Percentiles rank a stretch among this genome's conserved stretches.
Conservation (phyloP, 140 eudicot genomes). For the Bidens hawaiensis region DNA sequence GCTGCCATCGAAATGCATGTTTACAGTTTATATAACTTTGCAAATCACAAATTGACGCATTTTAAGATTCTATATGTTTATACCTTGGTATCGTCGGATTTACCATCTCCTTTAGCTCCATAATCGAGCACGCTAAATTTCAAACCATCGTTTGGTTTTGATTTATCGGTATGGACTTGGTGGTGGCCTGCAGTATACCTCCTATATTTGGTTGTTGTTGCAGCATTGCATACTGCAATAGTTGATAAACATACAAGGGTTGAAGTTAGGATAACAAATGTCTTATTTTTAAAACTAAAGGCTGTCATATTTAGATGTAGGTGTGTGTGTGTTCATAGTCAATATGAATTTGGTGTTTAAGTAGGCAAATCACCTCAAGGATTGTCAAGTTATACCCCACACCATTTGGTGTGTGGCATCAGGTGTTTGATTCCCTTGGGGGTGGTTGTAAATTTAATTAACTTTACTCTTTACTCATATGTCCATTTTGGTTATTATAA, state of each 20-base stretch:
- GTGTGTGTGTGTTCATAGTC: constrained; percentile 17
- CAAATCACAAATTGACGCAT: not conserved
- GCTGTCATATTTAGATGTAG: constrained; percentile 32
- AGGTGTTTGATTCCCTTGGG: too few relatives aligned
- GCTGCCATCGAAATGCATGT: not conserved
- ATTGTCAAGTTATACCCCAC: constrained; percentile 5
- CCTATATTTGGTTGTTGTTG: constrained; percentile 47
- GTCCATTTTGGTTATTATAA: not conserved
- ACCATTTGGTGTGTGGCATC: too few relatives aligned
- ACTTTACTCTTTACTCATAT: not conserved
- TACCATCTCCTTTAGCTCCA: constrained; percentile 90
- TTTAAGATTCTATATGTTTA: not conserved
- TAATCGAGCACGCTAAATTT: constrained; percentile 47
- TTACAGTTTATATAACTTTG: not conserved
- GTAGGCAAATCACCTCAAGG: constrained; percentile 26
- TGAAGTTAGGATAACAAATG: constrained; percentile 35
- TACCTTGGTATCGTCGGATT: constrained; percentile 75
- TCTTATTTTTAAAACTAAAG: constrained; percentile 34
- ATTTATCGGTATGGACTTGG: constrained; percentile 11
- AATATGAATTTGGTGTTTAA: constrained; percentile 22
- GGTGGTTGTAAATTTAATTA: too few relatives aligned
- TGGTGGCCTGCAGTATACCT: constrained; percentile 22
- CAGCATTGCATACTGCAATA: constrained; percentile 47
- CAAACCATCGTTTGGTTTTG: constrained; percentile 9
- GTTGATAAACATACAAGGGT: constrained; percentile 38